Percentiles rank a stretch among this genome's conserved stretches.
These are phyloP conservation scores for Arthroderma sp. DNA, from an alignment of 2,329 filamentous ascomycete genomes.

Conservation along the genomic window DNA sequence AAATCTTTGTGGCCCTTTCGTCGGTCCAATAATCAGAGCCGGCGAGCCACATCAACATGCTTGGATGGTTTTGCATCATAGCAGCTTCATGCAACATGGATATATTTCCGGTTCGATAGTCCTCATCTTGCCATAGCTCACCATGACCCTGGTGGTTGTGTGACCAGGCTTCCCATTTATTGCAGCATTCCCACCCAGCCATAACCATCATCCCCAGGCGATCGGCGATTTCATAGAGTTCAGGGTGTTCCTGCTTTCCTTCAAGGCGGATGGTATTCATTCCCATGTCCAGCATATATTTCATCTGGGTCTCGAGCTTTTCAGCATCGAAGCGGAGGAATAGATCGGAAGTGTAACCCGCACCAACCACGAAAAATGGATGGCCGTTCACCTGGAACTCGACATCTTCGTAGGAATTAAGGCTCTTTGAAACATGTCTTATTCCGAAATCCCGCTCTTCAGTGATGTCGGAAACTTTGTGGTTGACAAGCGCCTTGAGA, in stretches of 20 bases:
- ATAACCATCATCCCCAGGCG: conserved; percentile 48
- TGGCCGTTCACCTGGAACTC: conserved; percentile 43
- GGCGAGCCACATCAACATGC: conserved; percentile 43
- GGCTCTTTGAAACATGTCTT: conserved; percentile 38
- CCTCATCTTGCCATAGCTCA: conserved; percentile 37
- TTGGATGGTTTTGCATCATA: conserved; percentile 48
- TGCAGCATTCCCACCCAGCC: conserved; percentile 53
- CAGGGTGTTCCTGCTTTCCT: conserved; percentile 50
- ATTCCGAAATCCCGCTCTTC: conserved; percentile 37
- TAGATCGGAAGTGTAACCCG: conserved; percentile 48
- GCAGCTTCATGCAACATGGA: conserved; percentile 48
- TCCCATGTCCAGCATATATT: conserved; percentile 46
- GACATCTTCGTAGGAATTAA: conserved; percentile 43
- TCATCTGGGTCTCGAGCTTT: conserved; percentile 37
- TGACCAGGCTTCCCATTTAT: conserved; percentile 53
- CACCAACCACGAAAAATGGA: conserved; percentile 48
- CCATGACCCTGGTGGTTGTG: conserved; percentile 42
- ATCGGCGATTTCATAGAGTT: conserved; percentile 47
- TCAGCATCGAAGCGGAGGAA: conserved; percentile 44
- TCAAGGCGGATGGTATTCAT: conserved; percentile 51
- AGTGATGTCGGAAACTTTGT: conserved; percentile 22
- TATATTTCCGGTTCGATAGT: conserved; percentile 42
- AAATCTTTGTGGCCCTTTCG: conserved; percentile 41
- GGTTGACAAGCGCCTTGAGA: conserved; percentile 17
- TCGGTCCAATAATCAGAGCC: conserved; percentile 53